Evolutionary conservation across 129 eudicot genomes (phyloP).

Genomic region (Pseudognaphalium luteoalbum): DNA sequence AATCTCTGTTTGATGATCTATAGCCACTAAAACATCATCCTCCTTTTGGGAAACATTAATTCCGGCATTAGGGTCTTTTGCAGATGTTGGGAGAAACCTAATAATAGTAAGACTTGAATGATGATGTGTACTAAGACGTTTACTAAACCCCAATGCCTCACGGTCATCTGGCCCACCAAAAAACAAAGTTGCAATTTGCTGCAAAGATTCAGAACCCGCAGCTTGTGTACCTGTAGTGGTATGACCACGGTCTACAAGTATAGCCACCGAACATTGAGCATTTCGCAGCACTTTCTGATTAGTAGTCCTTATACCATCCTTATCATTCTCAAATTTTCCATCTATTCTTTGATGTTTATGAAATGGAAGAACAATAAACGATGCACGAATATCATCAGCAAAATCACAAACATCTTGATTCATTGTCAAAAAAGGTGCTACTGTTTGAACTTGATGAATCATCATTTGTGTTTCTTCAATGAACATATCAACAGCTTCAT

Average conservation of each 20-base stretch:
- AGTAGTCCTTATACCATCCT: conserved; percentile 71
- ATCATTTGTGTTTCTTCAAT: conserved; percentile 55
- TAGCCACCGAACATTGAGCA: conserved; percentile 76
- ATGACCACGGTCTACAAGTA: conserved; percentile 80
- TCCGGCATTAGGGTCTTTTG: conserved; percentile 34
- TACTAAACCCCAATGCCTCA: conserved; percentile 86
- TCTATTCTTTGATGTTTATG: conserved; percentile 95
- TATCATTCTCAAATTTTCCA: conserved; percentile 82
- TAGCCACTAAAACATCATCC: conserved; percentile 64
- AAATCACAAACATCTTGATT: conserved; percentile 68
- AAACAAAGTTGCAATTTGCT: conserved; percentile 79
- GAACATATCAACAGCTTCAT: conserved; percentile 71
- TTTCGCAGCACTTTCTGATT: conserved; percentile 81
- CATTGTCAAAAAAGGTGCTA: conserved; percentile 62
- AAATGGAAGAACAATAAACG: conserved; percentile 75
- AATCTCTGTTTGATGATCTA: conserved; percentile 53
- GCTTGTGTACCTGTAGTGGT: conserved; percentile 43
- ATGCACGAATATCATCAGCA: conserved; percentile 75
- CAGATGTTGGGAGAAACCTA: conserved; percentile 58
- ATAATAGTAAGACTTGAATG: conserved; percentile 70
- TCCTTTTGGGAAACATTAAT: conserved; percentile 55
- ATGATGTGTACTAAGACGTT: conserved; percentile 74
- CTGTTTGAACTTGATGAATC: conserved; percentile 65
- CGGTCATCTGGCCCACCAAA: conserved; percentile 98
- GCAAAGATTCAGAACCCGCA: conserved; percentile 56